phyloP scores from a whole-genome alignment of 306 rosid species.

The Acacia acuminata region DNA sequence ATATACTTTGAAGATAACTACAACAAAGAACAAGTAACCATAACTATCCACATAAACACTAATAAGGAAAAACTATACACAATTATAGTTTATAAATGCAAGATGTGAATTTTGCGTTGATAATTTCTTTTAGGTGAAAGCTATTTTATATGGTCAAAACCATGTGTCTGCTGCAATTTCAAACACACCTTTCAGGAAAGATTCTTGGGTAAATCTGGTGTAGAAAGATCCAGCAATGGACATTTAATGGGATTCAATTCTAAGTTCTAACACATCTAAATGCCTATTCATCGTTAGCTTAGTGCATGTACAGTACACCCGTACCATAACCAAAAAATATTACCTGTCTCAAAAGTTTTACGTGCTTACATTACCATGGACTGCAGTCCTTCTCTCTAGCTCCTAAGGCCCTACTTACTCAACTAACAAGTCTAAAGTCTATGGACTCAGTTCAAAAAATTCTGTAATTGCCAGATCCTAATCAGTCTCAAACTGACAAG shows the following conservation, averaged over 20 bases:
- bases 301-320: not conserved
- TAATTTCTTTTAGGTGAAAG: not conserved
- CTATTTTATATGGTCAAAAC: not conserved
- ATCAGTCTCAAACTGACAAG: not conserved
- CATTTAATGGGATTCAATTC: not conserved
- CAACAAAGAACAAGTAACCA: constrained; percentile 12
- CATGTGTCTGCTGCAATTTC: not conserved
- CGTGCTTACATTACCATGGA: not conserved
- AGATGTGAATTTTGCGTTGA: not conserved
- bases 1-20: constrained; percentile 86
- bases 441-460: not conserved
- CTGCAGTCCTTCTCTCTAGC: not conserved
- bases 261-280: not conserved
- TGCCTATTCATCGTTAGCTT: not conserved
- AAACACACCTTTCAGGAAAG: not conserved
- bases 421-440: not conserved
- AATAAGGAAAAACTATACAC: not conserved
- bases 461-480: not conserved
- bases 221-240: not conserved
- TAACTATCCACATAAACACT: not conserved
- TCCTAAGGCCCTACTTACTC: not conserved
- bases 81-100: not conserved
- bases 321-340: not conserved
- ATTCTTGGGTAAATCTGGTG: not conserved
- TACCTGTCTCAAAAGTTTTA: not conserved